These are phyloP conservation scores for Aureobasidium mangrovei DNA, from an alignment of 2,329 filamentous ascomycete species.

Conservation along the genomic window DNA sequence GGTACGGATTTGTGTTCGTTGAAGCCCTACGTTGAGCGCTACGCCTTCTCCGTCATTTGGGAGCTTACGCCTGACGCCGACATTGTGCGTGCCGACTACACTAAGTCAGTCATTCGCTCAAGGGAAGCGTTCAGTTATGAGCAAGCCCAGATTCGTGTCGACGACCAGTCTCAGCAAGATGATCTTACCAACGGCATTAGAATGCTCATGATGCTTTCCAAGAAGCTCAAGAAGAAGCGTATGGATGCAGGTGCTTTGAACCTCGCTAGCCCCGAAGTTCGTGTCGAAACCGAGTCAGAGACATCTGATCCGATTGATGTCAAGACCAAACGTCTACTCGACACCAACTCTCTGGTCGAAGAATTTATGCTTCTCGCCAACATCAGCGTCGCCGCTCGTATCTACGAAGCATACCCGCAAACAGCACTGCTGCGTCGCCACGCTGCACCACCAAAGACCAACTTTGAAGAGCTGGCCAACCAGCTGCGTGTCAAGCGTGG, in stretches of 20 bases:
- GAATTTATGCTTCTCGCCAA: constrained; percentile 99
- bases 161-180: constrained; percentile 78
- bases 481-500: constrained; percentile 83
- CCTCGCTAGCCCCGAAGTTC: constrained; percentile 94
- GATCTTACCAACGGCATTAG: constrained; percentile 87
- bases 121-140: constrained; percentile 97
- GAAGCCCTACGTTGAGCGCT: constrained; percentile 90
- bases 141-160: constrained; percentile 86
- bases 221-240: constrained; percentile 87
- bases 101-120: constrained; percentile 95
- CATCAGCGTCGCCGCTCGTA: constrained; percentile 82
- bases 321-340: constrained; percentile 86
- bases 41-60: constrained; percentile 51
- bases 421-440: constrained; percentile 90
- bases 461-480: constrained; percentile 88
- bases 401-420: constrained; percentile 86
- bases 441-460: constrained; percentile 83
- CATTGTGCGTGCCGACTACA: constrained; percentile 77
- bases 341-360: constrained; percentile 95
- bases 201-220: constrained; percentile 75
- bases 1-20: constrained; percentile 94
- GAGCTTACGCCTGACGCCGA: constrained; percentile 80
- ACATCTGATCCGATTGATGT: constrained; percentile 94
- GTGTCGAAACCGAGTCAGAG: constrained; percentile 89
- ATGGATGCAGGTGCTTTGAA: constrained; percentile 94